Evolutionary conservation across 164 flowering plant species (phyloP).

Genomic region (Macadamia integrifolia): DNA sequence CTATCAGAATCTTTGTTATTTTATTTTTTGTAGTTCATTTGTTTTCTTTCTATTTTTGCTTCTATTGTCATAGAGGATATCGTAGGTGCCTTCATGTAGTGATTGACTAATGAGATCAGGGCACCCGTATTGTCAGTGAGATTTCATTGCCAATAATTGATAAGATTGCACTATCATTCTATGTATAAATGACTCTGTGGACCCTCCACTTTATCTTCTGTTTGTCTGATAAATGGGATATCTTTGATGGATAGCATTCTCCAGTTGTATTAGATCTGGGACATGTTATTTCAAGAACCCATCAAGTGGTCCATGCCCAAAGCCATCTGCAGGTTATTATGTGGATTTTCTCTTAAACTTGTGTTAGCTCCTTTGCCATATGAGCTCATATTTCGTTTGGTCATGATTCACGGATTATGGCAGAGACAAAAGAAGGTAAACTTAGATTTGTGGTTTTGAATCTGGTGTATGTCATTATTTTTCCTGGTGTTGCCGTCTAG

Average conservation of each 20-base stretch:
- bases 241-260: not conserved
- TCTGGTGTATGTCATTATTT: no score
- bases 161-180: not conserved
- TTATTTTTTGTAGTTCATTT: not conserved
- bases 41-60: not conserved
- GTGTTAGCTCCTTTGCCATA: not conserved
- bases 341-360: not conserved
- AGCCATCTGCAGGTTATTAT: conserved; percentile 59
- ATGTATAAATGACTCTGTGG: not conserved
- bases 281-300: not conserved
- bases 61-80: not conserved
- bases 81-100: not conserved
- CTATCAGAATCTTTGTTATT: no score
- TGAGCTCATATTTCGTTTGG: conserved; percentile 6
- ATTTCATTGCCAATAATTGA: conserved; percentile 1
- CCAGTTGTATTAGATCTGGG: not conserved
- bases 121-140: not conserved
- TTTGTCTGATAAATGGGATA: not conserved
- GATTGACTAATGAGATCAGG: not conserved
- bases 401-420: conserved; percentile 46
- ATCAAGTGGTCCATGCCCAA: conserved; percentile 34
- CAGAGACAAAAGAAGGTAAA: conserved; percentile 61
- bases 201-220: not conserved
- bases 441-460: no score
- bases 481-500: no score